Evolutionary conservation across 306 rosid genomes (phyloP).

Genomic region (Medicago ruthenica): DNA sequence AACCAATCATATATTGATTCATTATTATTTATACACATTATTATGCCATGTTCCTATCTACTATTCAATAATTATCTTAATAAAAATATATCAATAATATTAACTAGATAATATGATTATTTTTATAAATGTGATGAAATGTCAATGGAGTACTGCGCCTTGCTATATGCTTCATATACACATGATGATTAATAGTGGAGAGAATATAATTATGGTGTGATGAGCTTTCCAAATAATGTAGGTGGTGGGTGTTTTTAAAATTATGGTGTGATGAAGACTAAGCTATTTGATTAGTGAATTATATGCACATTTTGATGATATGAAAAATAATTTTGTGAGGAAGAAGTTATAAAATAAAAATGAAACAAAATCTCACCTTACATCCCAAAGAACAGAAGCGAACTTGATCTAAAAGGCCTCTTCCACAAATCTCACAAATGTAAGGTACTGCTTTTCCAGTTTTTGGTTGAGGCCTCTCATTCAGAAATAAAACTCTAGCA

Average conservation of each 20-base stretch:
- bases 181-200: background rate
- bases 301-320: slow-evolving; percentile 44
- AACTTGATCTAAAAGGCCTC: slow-evolving; percentile 89
- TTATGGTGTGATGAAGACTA: background rate
- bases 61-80: background rate
- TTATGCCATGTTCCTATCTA: slow-evolving; percentile 38
- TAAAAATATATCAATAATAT: background rate
- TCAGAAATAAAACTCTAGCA: slow-evolving; percentile 86
- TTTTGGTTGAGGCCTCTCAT: slow-evolving; percentile 94
- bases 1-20: slow-evolving; percentile 14
- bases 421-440: slow-evolving; percentile 88
- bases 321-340: background rate
- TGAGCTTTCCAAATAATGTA: slow-evolving; percentile 48
- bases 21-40: background rate
- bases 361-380: slow-evolving; percentile 64
- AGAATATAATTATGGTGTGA: slow-evolving; percentile 53
- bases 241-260: slow-evolving; percentile 51
- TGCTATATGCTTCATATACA: no score
- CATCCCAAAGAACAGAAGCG: slow-evolving; percentile 95
- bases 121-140: slow-evolving; percentile 17
- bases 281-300: slow-evolving; percentile 46
- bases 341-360: background rate
- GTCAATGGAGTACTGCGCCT: slow-evolving; percentile 24
- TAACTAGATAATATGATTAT: background rate
- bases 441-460: slow-evolving; percentile 79